Percentiles rank a stretch among this genome's conserved stretches.
Evolutionary conservation across 441 rosid genomes (phyloP).

Genomic region (Pelargonium myrrhifolium): DNA sequence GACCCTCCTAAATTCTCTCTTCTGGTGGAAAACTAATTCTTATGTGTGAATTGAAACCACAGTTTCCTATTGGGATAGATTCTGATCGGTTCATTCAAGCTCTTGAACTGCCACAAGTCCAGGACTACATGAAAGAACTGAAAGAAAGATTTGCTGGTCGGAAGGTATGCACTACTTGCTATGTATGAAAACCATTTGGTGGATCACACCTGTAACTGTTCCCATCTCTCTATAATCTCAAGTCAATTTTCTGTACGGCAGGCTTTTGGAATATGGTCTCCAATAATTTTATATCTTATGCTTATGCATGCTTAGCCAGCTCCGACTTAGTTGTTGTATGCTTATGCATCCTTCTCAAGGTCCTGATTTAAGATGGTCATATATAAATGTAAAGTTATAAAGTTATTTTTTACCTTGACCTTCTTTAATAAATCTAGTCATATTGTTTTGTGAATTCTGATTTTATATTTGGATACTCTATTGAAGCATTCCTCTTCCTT

Average conservation of each 20-base stretch:
- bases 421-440: not conserved
- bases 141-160: slow-evolving; percentile 90
- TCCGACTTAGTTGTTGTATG: no score
- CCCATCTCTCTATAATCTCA: slow-evolving; percentile 6
- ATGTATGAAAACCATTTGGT: not conserved
- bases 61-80: slow-evolving; percentile 99
- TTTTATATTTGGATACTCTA: no score
- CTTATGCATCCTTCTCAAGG: slow-evolving; percentile 3
- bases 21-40: slow-evolving; percentile 20
- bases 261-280: not conserved
- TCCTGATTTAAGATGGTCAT: not conserved
- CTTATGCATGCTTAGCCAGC: not conserved
- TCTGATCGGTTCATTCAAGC: slow-evolving; percentile 81
- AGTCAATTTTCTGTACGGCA: not conserved
- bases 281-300: not conserved
- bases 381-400: not conserved
- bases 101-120: slow-evolving; percentile 55
- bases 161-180: slow-evolving; percentile 18
- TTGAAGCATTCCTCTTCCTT: not conserved
- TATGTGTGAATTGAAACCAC: slow-evolving; percentile 35
- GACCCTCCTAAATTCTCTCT: slow-evolving; percentile 18
- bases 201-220: not conserved
- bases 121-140: slow-evolving; percentile 69
- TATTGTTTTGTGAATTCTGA: no score
- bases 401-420: not conserved